phyloP scores from a whole-genome alignment of 2,329 filamentous ascomycete species.

The Penicillium sp. region DNA sequence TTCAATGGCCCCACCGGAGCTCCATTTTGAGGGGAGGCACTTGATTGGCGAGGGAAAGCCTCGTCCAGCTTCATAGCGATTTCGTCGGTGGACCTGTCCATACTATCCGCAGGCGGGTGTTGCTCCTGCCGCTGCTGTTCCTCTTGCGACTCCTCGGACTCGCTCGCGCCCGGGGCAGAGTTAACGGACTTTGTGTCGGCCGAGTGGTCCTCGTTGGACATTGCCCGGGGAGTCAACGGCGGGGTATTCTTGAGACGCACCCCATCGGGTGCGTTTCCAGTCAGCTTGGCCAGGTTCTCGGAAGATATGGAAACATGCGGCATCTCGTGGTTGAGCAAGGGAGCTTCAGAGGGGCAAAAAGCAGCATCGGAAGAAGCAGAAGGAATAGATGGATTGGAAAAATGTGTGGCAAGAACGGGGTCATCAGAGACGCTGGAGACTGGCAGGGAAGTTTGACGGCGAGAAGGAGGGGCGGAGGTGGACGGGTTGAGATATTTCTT shows the following conservation, averaged over 20 bases:
- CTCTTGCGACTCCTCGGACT: conserved; percentile 10
- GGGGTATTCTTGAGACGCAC: conserved; percentile 81
- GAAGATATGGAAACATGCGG: conserved; percentile 47
- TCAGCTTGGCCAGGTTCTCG: conserved; percentile 69
- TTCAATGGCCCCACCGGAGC: conserved; percentile 72
- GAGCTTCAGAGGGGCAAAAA: conserved; percentile 50
- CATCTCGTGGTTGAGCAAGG: conserved; percentile 54
- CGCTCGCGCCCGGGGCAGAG: conserved; percentile 20
- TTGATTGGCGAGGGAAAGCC: conserved; percentile 37
- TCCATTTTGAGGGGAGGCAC: conserved; percentile 44
- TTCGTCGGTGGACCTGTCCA: conserved; percentile 39
- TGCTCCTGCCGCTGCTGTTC: conserved; percentile 16
- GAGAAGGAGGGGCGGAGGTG: conserved; percentile 38
- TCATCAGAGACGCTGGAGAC: conserved; percentile 67
- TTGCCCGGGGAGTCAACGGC: conserved; percentile 83
- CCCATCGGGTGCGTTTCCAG: conserved; percentile 68
- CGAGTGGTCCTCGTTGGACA: conserved; percentile 65
- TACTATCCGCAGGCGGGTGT: conserved; percentile 26
- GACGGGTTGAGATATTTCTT: conserved; percentile 50
- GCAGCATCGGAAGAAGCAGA: conserved; percentile 30
- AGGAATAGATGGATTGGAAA: conserved; percentile 68
- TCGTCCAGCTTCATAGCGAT: conserved; percentile 43
- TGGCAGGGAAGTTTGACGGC: conserved; percentile 56
- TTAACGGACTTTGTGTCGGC: conserved; percentile 37
- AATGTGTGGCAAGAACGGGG: conserved; percentile 67